Percentiles rank a stretch among this genome's conserved stretches.
Evolutionary conservation across 192 early-diverging fungal genomes (phyloP).

Genomic region (Coemansia aciculifera): DNA sequence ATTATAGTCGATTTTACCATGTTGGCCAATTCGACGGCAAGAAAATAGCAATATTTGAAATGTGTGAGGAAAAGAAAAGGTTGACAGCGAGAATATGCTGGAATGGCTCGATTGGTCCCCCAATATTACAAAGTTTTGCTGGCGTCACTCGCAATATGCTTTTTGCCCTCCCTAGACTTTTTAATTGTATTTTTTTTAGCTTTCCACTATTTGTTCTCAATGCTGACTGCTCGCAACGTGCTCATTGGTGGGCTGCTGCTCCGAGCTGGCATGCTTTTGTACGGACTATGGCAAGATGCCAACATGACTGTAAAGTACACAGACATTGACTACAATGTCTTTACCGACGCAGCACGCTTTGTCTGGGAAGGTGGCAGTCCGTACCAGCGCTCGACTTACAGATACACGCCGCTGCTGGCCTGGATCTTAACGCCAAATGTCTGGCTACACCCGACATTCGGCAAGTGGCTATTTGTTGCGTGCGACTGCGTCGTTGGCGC

Average conservation of each 20-base stretch:
- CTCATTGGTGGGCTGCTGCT: conserved; percentile 53
- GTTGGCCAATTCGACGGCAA: not conserved
- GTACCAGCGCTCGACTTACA: conserved; percentile 89
- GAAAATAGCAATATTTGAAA: not conserved
- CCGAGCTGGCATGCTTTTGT: conserved; percentile 70
- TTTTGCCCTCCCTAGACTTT: not conserved
- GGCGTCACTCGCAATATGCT: too few relatives aligned
- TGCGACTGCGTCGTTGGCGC: conserved; percentile 79
- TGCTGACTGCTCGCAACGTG: conserved; percentile 39
- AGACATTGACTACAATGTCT: conserved; percentile 97
- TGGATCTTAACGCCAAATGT: conserved; percentile 85
- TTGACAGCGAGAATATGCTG: not conserved
- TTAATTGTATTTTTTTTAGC: not conserved
- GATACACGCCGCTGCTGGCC: conserved; percentile 96
- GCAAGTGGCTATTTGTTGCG: conserved; percentile 89
- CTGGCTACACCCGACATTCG: conserved; percentile 70
- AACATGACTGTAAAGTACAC: conserved; percentile 94
- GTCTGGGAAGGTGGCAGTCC: conserved; percentile 74
- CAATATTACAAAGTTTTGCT: not conserved
- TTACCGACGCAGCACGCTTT: conserved; percentile 88
- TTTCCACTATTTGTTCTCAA: conserved; percentile 1
- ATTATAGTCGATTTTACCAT: conserved; percentile 97
- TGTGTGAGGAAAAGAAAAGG: not conserved
- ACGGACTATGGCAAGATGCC: conserved; percentile 88
- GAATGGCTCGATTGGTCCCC: not conserved